phyloP scores from a whole-genome alignment of 805 yeast genomes.

The Cyberlindnera mycetangii region DNA sequence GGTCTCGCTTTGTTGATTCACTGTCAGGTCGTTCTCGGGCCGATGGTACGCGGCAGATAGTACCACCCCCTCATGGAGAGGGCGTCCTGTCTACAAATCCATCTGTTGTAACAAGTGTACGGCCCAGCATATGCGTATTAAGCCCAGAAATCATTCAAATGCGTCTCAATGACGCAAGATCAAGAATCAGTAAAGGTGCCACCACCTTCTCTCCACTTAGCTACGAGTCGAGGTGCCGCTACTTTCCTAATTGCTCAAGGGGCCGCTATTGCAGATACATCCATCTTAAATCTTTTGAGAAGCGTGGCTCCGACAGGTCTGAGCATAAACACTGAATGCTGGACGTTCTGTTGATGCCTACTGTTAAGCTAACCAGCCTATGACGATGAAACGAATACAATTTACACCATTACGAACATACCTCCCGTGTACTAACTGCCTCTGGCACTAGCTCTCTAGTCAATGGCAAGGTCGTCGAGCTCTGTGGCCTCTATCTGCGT shows the following conservation, averaged over 20 bases:
- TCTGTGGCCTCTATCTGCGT: slow-evolving; percentile 36
- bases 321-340: no score
- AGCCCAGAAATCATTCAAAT: not conserved
- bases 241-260: not conserved
- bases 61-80: not conserved
- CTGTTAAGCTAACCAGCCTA: no score
- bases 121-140: not conserved
- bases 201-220: not conserved
- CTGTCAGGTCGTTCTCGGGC: no score
- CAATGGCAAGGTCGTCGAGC: slow-evolving; percentile 31
- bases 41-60: not conserved
- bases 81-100: not conserved
- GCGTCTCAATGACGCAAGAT: not conserved
- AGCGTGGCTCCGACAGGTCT: no score
- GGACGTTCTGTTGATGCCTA: not conserved
- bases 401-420: not conserved
- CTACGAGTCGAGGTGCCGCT: not conserved
- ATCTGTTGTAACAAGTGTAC: not conserved
- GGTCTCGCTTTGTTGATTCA: not conserved
- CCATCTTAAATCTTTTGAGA: no score
- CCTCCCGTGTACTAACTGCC: no score
- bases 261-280: not conserved
- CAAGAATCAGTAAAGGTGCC: not conserved
- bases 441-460: slow-evolving; percentile 1
- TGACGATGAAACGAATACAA: not conserved